Percentiles rank a stretch among this genome's conserved stretches.
Evolutionary conservation across 352 stramenopile species (phyloP).

Genomic region (Globisporangium paddicum): DNA sequence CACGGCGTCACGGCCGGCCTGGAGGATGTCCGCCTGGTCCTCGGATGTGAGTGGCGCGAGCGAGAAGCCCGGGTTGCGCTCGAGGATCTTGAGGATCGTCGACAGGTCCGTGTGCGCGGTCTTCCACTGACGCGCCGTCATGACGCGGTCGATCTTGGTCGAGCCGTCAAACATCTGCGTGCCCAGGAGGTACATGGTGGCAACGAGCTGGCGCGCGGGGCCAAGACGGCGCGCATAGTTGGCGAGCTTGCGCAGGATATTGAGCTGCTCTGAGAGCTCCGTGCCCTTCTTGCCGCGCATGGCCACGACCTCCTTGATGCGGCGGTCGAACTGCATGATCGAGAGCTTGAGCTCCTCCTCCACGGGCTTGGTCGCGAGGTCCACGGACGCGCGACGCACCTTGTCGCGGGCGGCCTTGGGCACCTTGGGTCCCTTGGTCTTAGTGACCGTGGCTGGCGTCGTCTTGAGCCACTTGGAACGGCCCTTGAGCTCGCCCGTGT

Average conservation of each 20-base stretch:
- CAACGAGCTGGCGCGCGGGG: conserved; percentile 68
- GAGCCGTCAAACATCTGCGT: conserved; percentile 81
- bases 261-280: conserved; percentile 68
- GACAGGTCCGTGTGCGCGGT: conserved; percentile 55
- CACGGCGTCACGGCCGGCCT: conserved; percentile 67
- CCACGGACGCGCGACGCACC: conserved; percentile 41
- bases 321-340: conserved; percentile 71
- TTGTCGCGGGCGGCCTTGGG: conserved; percentile 46
- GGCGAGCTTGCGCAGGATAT: conserved; percentile 66
- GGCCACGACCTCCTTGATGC: conserved; percentile 82
- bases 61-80: conserved; percentile 81
- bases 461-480: conserved; percentile 96
- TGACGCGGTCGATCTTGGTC: conserved; percentile 83
- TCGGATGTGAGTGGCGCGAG: conserved; percentile 70
- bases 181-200: conserved; percentile 79
- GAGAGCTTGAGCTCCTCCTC: conserved; percentile 85
- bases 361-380: conserved; percentile 45
- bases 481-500: conserved; percentile 91
- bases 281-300: conserved; percentile 82
- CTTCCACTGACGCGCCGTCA: conserved; percentile 78
- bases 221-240: conserved; percentile 77
- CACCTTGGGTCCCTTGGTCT: conserved; percentile 41
- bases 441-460: conserved; percentile 52
- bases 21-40: conserved; percentile 83
- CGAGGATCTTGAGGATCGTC: conserved; percentile 66